Conservation (phyloP, 1,284 basidiomycete genomes). For the Sporisorium iseilematis-ciliati region DNA sequence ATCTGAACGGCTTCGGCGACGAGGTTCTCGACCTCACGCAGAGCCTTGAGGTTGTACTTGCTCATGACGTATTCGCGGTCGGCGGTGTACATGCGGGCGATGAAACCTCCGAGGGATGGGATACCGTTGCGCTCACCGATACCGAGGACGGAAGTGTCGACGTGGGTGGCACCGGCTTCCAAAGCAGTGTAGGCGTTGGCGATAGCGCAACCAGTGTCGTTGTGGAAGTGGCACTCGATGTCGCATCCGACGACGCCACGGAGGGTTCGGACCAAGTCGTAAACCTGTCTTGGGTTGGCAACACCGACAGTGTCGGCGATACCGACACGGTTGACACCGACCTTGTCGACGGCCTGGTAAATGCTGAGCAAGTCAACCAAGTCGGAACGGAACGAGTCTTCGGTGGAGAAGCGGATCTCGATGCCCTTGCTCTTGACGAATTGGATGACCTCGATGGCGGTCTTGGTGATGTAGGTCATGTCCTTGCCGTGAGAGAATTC, state of each 20-base stretch:
- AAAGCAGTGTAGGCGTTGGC: conserved; percentile 98
- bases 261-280: conserved; percentile 95
- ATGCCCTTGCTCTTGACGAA: conserved; percentile 99
- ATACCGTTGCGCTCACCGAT: conserved; percentile 99
- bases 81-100: conserved; percentile 87
- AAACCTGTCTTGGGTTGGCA: conserved; percentile 98
- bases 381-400: conserved; percentile 99
- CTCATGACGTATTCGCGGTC: conserved; percentile 97
- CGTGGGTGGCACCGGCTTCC: conserved; percentile 98
- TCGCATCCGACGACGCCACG: conserved; percentile 82
- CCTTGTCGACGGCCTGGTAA: conserved; percentile 99
- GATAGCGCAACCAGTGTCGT: conserved; percentile 93
- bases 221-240: conserved; percentile 98
- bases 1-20: conserved; percentile 99
- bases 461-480: conserved; percentile 99
- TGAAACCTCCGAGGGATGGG: conserved; percentile 94
- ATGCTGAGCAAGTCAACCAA: conserved; percentile 98
- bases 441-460: conserved; percentile 94
- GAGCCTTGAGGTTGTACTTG: conserved; percentile 98
- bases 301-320: conserved; percentile 99
- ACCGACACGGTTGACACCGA: conserved; percentile 98
- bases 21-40: conserved; percentile 98
- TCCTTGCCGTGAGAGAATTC: conserved; percentile 99
- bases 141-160: conserved; percentile 87
- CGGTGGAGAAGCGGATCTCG: conserved; percentile 99